phyloP scores from a whole-genome alignment of 2,329 filamentous ascomycete genomes.

The Zymoseptoria passerinii region DNA sequence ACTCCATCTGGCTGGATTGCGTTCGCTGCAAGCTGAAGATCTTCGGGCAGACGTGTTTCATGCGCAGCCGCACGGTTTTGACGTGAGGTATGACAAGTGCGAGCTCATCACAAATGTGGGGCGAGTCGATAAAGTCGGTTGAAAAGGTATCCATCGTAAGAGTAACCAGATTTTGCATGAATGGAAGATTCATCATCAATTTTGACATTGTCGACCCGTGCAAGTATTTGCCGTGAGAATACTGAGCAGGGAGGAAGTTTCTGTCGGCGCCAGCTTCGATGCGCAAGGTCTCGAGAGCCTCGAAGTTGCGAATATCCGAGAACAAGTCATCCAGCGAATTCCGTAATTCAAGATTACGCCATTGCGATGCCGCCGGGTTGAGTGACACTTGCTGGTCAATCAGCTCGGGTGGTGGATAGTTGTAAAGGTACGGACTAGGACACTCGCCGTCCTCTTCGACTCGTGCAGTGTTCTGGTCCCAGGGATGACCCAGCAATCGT shows the following conservation, averaged over 20 bases:
- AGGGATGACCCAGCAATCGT: conserved; percentile 11
- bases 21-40: conserved; percentile 2
- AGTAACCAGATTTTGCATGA: conserved; percentile 2
- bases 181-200: conserved; percentile 6
- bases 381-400: neutral
- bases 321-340: conserved; percentile 9
- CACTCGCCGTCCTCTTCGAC: conserved; percentile 1
- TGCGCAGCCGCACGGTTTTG: conserved; percentile 8
- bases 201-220: neutral
- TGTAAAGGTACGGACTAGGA: neutral
- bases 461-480: conserved; percentile 8
- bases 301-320: conserved; percentile 9
- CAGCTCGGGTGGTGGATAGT: neutral
- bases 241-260: neutral
- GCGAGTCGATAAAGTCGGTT: neutral
- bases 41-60: conserved; percentile 4
- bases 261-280: conserved; percentile 10
- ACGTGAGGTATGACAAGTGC: conserved; percentile 6
- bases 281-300: conserved; percentile 7
- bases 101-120: conserved; percentile 8
- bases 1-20: conserved; percentile 3
- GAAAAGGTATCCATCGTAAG: conserved; percentile 8
- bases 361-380: conserved; percentile 1
- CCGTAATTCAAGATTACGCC: conserved; percentile 5
- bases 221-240: conserved; percentile 9